Percentiles rank a stretch among this genome's conserved stretches.
Conservation (phyloP, 176 grass and related monocot genomes). For the Lolium multiflorum region DNA sequence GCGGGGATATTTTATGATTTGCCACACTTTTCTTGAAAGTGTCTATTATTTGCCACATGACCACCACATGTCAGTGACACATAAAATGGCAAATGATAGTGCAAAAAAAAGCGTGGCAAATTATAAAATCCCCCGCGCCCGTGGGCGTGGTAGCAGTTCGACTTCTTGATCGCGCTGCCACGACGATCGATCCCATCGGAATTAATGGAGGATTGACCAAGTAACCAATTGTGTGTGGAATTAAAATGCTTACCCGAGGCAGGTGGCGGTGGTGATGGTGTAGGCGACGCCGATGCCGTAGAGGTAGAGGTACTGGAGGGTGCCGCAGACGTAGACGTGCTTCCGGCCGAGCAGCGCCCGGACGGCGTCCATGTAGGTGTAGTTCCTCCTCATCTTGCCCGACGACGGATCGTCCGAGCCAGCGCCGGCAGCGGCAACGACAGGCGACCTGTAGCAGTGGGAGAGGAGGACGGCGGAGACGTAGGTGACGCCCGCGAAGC, state of each 20-base stretch:
- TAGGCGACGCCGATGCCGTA: constrained; percentile 64
- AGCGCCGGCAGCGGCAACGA: background rate
- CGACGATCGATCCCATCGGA: background rate
- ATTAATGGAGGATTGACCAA: no score
- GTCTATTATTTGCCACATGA: no score
- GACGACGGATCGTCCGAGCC: background rate
- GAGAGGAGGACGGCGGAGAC: constrained; percentile 60
- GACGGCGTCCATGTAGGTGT: constrained; percentile 53
- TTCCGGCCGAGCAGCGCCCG: constrained; percentile 58
- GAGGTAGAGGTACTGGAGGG: constrained; percentile 63
- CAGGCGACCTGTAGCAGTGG: constrained; percentile 64
- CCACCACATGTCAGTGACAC: no score
- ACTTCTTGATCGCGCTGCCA: constrained; percentile 47
- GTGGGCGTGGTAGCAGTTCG: constrained; percentile 58
- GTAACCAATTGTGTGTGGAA: no score
- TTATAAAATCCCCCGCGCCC: constrained; percentile 20
- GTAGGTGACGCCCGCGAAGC: constrained; percentile 71
- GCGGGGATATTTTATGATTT: no score
- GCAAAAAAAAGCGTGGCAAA: no score
- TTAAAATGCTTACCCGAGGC: constrained; percentile 56
- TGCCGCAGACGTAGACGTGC: constrained; percentile 61
- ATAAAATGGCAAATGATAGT: no score
- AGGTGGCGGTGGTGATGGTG: constrained; percentile 71
- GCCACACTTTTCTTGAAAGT: no score
- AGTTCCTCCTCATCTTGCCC: constrained; percentile 32